These are phyloP conservation scores for Wickerhamiella qilinensis DNA, from an alignment of 805 yeast species.

Conservation along the genomic window DNA sequence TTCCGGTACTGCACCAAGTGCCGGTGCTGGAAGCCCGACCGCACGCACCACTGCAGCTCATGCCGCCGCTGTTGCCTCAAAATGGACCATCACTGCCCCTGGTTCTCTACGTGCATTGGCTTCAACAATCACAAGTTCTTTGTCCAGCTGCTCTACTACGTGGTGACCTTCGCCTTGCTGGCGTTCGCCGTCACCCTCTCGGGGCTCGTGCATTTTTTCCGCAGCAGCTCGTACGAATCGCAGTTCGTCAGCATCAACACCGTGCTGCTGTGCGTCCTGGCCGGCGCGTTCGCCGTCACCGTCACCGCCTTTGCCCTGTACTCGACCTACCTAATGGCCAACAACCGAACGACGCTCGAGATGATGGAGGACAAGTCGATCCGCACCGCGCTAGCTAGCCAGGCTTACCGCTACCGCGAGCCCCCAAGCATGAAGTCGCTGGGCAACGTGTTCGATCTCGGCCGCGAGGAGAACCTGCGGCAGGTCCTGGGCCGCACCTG, in stretches of 20 bases:
- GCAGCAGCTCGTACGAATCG: conserved; percentile 12
- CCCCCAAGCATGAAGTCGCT: conserved; percentile 29
- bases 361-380: conserved; percentile 27
- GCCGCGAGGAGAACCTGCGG: conserved; percentile 43
- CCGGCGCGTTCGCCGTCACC: conserved; percentile 34
- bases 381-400: conserved; percentile 21
- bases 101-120: conserved; percentile 87
- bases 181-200: conserved; percentile 26
- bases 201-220: conserved; percentile 10
- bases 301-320: conserved; percentile 36
- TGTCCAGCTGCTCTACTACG: conserved; percentile 50
- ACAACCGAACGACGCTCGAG: conserved; percentile 73
- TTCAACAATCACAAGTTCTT: conserved; percentile 66
- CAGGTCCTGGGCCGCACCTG: conserved; percentile 56
- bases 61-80: conserved; percentile 25
- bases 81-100: conserved; percentile 67
- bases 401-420: conserved; percentile 24
- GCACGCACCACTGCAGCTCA: conserved; percentile 28
- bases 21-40: conserved; percentile 28
- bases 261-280: conserved; percentile 41
- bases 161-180: conserved; percentile 31
- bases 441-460: conserved; percentile 68
- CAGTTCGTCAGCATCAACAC: conserved; percentile 39
- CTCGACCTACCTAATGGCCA: conserved; percentile 39
- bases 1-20: conserved; percentile 27